Conservation (phyloP, 2,329 filamentous ascomycete genomes). For the Xylariaceae sp. region DNA sequence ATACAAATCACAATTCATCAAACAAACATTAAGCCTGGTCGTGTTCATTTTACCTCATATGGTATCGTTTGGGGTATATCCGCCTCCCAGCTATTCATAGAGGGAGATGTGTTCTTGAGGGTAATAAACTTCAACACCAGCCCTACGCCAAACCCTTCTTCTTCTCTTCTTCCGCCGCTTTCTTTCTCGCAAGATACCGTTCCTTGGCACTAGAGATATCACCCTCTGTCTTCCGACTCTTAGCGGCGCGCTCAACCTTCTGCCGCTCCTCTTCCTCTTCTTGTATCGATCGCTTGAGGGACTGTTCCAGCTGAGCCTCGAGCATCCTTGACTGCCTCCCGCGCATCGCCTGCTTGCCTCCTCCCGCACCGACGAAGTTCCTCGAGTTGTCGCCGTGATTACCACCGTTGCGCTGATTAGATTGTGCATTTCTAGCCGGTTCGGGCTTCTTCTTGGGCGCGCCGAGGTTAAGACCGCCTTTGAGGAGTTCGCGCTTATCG, state of each 20-base stretch:
- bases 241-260: constrained; percentile 60
- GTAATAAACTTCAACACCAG: constrained; percentile 1
- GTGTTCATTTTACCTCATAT: too few relatives aligned
- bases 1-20: too few relatives aligned
- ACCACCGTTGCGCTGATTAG: constrained; percentile 29
- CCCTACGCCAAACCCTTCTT: constrained; percentile 33
- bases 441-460: constrained; percentile 54
- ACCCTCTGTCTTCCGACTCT: constrained; percentile 72
- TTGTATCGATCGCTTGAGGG: constrained; percentile 67
- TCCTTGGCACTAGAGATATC: constrained; percentile 77
- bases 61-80: constrained; percentile 14
- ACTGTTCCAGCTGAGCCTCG: constrained; percentile 70
- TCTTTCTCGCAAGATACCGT: constrained; percentile 73
- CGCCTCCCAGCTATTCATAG: too few relatives aligned
- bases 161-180: constrained; percentile 67
- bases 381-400: constrained; percentile 27
- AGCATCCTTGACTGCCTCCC: constrained; percentile 77
- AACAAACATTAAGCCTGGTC: too few relatives aligned
- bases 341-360: constrained; percentile 62
- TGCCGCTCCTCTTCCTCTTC: constrained; percentile 63
- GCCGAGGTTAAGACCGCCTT: constrained; percentile 70
- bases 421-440: constrained; percentile 28
- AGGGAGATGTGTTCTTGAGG: too few relatives aligned
- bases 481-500: constrained; percentile 76
- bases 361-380: constrained; percentile 42